A percentile compares a stretch with the other conserved stretches of the same genome.
These are phyloP conservation scores for Alternaria hordeiaustralica DNA, from an alignment of 2,329 filamentous ascomycete genomes.

Conservation along the genomic window DNA sequence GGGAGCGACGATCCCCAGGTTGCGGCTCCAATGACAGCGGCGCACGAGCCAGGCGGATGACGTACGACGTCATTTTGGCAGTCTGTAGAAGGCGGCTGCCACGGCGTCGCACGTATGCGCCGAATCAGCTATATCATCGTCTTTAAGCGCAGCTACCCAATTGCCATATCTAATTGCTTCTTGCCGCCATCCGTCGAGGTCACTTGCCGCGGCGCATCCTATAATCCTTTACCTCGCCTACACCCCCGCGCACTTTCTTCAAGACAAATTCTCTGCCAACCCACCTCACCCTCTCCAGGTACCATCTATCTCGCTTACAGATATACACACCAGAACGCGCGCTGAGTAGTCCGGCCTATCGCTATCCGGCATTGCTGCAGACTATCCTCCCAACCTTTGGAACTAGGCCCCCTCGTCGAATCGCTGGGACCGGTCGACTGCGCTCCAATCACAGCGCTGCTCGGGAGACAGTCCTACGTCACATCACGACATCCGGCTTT, in stretches of 20 bases:
- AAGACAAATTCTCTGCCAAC: slow-evolving; percentile 1
- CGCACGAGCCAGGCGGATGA: slow-evolving; percentile 9
- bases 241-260: not conserved
- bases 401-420: slow-evolving; percentile 26
- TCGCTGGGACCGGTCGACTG: slow-evolving; percentile 14
- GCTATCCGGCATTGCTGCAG: slow-evolving; percentile 19
- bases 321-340: slow-evolving; percentile 4
- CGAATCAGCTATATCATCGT: slow-evolving; percentile 18
- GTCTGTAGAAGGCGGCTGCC: slow-evolving; percentile 2
- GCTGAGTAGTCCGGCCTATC: slow-evolving; percentile 11
- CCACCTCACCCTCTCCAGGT: slow-evolving; percentile 5
- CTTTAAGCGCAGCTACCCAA: slow-evolving; percentile 10
- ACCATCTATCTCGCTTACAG: slow-evolving; percentile 19
- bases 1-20: slow-evolving; percentile 6
- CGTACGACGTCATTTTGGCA: slow-evolving; percentile 20
- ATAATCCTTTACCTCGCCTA: not conserved
- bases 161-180: slow-evolving; percentile 22
- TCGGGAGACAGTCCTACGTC: slow-evolving; percentile 39
- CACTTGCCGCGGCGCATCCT: slow-evolving; percentile 10
- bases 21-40: slow-evolving; percentile 21
- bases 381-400: slow-evolving; percentile 22
- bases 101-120: slow-evolving; percentile 5
- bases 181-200: not conserved
- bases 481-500: slow-evolving; percentile 36
- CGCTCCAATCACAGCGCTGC: slow-evolving; percentile 42